These are phyloP conservation scores for Trichoderma sp. DNA, from an alignment of 2,329 filamentous ascomycete species.

Conservation along the genomic window DNA sequence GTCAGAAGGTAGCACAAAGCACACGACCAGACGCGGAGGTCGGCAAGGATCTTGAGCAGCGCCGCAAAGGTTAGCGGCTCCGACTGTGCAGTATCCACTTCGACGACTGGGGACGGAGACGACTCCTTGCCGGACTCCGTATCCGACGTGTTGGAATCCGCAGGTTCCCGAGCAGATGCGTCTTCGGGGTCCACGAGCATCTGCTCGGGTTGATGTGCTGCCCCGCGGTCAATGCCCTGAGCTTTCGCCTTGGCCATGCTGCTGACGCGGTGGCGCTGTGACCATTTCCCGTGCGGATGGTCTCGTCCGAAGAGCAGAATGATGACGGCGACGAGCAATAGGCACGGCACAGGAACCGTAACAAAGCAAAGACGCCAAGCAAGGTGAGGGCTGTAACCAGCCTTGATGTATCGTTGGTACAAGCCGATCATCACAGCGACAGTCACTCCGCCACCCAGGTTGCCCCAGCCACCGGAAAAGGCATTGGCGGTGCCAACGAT, in stretches of 20 bases:
- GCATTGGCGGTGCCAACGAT: slow-evolving; percentile 88
- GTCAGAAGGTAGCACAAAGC: slow-evolving; percentile 61
- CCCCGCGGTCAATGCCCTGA: slow-evolving; percentile 52
- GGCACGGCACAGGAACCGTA: slow-evolving; percentile 79
- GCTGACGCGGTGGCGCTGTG: slow-evolving; percentile 63
- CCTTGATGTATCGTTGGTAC: slow-evolving; percentile 67
- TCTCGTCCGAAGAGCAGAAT: slow-evolving; percentile 76
- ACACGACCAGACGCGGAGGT: slow-evolving; percentile 58
- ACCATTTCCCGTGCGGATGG: slow-evolving; percentile 81
- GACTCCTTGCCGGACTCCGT: not conserved
- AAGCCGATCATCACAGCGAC: slow-evolving; percentile 94
- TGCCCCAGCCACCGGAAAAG: slow-evolving; percentile 81
- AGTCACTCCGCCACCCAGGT: slow-evolving; percentile 85
- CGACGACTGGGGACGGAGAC: not conserved
- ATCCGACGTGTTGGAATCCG: not conserved
- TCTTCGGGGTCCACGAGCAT: not conserved
- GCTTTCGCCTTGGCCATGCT: slow-evolving; percentile 51
- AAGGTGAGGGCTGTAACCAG: slow-evolving; percentile 59
- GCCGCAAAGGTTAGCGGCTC: slow-evolving; percentile 39
- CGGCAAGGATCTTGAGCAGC: slow-evolving; percentile 51
- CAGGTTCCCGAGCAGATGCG: not conserved
- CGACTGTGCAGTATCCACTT: slow-evolving; percentile 2
- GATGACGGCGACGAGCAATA: slow-evolving; percentile 68
- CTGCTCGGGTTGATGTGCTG: not conserved
- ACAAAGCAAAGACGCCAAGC: slow-evolving; percentile 69